Base-by-base conservation (phyloP, 352 stramenopile species). In the Phytophthora constricta region DNA sequence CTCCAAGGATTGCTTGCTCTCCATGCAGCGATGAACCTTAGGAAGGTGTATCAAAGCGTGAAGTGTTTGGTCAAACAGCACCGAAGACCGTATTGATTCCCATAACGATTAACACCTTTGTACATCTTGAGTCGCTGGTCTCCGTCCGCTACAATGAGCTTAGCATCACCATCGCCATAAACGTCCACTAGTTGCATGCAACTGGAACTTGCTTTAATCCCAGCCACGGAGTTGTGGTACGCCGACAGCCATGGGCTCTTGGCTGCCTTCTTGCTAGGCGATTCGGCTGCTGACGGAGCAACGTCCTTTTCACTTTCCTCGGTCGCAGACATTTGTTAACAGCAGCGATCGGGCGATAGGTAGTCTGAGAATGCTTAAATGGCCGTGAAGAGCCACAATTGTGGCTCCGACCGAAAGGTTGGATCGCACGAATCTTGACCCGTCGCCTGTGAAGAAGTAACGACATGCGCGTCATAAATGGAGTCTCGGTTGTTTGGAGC, bases 191-290 rank as follows among this genome's bases (percentile, higher is more conserved):
- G 73, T 37, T 87, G 72, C 58, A 96, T 82, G 62, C 78, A 91
- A 31, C 79, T 93, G 13, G 83, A 88, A 64, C 80, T 90, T 17
- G 85, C 84, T 58, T 95, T 88, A 62, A 98, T 93, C 1, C 86
- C 87, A 42, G 91, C 91, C n/a, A 97, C 86, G 3, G 89, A 86
- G 74, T 97, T 96, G 77, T 96, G 80, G 61, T 96, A 97, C 16
- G 91, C 91, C 49, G 87, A 88, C 22, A 98, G 78, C 90, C 91
- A 97, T 33, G 90, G 91, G 42, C 74, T 74, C 28, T 74, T 81
- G 11, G 23, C 20, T n/a, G 42, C 19, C 25, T 79, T 81, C 26
- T 79, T 74, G 25, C 33, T 16, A 4, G 59, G 53, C 8, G 55
- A 5, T 34, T 79, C 55, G 5, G 50, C 46, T 8, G 52, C 22